Evolutionary conservation across 306 rosid genomes (phyloP), one percentile per base, ranked within the genome.

Genomic region (Luffa aegyptiaca): DNA sequence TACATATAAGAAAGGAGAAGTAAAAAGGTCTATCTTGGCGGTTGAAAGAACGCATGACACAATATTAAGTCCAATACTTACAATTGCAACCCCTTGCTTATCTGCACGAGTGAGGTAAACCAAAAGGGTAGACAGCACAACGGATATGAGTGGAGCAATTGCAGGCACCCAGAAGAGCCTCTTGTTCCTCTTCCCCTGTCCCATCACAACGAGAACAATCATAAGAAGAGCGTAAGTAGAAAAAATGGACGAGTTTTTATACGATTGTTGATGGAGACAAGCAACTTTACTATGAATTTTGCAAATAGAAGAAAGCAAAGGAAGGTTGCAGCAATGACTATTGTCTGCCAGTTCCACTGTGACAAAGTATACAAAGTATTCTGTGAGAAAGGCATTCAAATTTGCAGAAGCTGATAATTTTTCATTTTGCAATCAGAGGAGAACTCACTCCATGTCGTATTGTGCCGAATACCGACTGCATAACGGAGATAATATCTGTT

Each of bases 271-370:
- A 76, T 52, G 45, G 44, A 56, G 26, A 42, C 36, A 75, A 39
- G 52, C 79, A 51, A 75, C 63, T 90, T 88, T 90, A 95, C 98
- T 18, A 91, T 89, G 83, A 53, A 83, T 88, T 95, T 95, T 71
- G 95, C 82, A 35, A 86, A 76, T 46, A 95, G 84, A 79, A 95
- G 93, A 69, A 95, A 90, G 58, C 82, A 42, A 84, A 95, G 79
- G 80, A 95, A 90, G 75, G 88, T 78, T 18, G 81, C 90, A 84
- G 92, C 98, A 21, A 95, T 91, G 59, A 86, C 76, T 81, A 92
- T 89, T 69, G 97, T 95, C 84, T 89, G 88, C 98, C 97, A 91
- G 90, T 95, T 95, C 98, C 98, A 95, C 97, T 95, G 92, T 92
- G 83, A 82, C 33, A 78, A 78, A 46, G 58, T 39, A 81, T 62